Evolutionary conservation across 2,329 filamentous ascomycete species (phyloP).

Genomic region (Penicillium sp.): DNA sequence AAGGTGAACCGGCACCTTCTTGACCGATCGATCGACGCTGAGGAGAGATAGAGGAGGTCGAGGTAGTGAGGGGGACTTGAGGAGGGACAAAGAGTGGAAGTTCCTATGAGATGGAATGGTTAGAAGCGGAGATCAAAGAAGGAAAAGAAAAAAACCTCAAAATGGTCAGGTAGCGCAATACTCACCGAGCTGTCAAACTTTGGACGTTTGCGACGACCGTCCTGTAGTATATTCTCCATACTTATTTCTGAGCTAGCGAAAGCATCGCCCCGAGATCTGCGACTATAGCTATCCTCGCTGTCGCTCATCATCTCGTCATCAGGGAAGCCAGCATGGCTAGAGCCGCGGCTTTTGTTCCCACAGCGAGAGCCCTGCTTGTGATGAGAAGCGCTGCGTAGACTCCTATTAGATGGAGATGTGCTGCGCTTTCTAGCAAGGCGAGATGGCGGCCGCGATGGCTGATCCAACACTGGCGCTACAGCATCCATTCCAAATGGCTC

Average conservation of each 20-base stretch:
- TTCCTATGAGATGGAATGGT: constrained; percentile 61
- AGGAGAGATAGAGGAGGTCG: constrained; percentile 94
- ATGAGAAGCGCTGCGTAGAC: constrained; percentile 74
- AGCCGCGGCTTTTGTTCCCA: constrained; percentile 65
- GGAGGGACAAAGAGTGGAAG: constrained; percentile 91
- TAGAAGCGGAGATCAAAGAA: constrained; percentile 9
- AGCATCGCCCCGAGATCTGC: constrained; percentile 76
- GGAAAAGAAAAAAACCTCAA: constrained; percentile 18
- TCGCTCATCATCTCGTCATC: constrained; percentile 88
- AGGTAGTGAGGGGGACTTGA: constrained; percentile 90
- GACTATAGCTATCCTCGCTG: constrained; percentile 76
- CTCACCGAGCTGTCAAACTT: constrained; percentile 97
- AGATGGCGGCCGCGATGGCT: constrained; percentile 67
- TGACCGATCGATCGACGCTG: constrained; percentile 76
- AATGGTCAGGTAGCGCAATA: constrained; percentile 21
- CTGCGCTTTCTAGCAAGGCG: constrained; percentile 74
- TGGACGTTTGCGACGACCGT: constrained; percentile 88
- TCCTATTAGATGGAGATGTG: constrained; percentile 69
- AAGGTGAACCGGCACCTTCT: constrained; percentile 68
- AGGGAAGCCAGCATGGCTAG: constrained; percentile 59
- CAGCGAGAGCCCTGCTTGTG: constrained; percentile 71
- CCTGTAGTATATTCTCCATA: constrained; percentile 96
- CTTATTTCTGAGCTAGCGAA: constrained; percentile 96
- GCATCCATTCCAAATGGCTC: constrained; percentile 66
- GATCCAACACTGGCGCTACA: constrained; percentile 50